Conservation (phyloP, 495 filamentous ascomycete genomes). For the Arthonia radiata region DNA sequence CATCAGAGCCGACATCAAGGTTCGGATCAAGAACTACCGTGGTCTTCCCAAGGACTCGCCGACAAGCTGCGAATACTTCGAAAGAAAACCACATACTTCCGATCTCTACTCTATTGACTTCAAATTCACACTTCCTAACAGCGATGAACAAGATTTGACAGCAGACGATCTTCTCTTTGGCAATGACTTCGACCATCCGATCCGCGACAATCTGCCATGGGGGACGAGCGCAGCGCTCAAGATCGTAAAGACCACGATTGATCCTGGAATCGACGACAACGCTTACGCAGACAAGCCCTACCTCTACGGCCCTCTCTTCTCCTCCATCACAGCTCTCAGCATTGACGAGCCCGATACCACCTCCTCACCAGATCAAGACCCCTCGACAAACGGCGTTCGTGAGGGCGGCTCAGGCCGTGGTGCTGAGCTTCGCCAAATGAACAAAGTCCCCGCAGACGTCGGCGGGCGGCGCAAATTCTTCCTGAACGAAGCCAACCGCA, state of each 20-base stretch:
- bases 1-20: constrained; percentile 34
- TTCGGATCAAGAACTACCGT: constrained; percentile 40
- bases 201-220: constrained; percentile 62
- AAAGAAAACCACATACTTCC: constrained; percentile 32
- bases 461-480: constrained; percentile 40
- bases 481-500: constrained; percentile 18
- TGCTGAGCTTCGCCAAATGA: constrained; percentile 21
- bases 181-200: constrained; percentile 76
- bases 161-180: constrained; percentile 81
- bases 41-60: constrained; percentile 13
- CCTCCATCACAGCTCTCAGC: constrained; percentile 45
- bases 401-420: constrained; percentile 28
- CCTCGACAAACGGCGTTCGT: too few relatives aligned
- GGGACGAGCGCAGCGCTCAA: constrained; percentile 61
- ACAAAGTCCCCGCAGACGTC: constrained; percentile 26
- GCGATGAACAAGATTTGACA: too few relatives aligned
- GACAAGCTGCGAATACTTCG: constrained; percentile 46
- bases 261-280: constrained; percentile 72
- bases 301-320: constrained; percentile 53
- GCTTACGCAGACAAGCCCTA: constrained; percentile 66
- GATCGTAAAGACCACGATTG: constrained; percentile 63
- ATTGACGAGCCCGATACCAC: constrained; percentile 30
- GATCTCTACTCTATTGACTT: constrained; percentile 71
- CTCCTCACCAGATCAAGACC: constrained; percentile 14
- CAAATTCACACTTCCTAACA: constrained; percentile 42